Base-by-base conservation (phyloP, 371 early-diverging fungal species). In the Apophysomyces variabilis region DNA sequence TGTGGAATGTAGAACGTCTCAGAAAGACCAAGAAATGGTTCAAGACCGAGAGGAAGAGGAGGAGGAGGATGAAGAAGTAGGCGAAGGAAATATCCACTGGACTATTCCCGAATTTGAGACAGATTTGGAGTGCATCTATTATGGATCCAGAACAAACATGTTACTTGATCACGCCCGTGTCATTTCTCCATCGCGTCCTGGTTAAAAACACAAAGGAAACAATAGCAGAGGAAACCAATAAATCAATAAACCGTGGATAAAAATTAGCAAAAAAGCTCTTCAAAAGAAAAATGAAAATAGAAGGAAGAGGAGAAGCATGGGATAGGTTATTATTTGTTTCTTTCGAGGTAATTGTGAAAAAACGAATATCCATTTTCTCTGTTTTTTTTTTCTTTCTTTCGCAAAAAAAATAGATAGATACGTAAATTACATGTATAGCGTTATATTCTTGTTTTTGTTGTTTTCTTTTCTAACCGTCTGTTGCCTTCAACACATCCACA, bases 131-230 rank as follows among this genome's bases (percentile, higher is more conserved):
- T 78, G 84, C 58, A 81, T 92, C 56, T 90, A 86, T 60, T 86
- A 83, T 61, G 85, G 88, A 46, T 80, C 88, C 11, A 80, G 87
- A 14, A 83, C 87, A 45, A 85, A 85, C 56, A 63, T 91, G 62
- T 71, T 90, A 56, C 73, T 92, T 62, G 92, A 92, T 69, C 90
- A 89, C 75, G 80, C 85, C 4, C 77, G 92, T 13, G 88, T 88
- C 9, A 78, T 84, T n/a, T 86, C 92, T 4, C 90, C 92, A 1
- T 79, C 87, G 0, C 77, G 89, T 57, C 79, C 80, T 38, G 84
- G 84, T 16, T 84, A 77, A 66, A 65, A 38, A 39, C 7, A 60
- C 16, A 41, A 37, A 39, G 21, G 8, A 14, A 18, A 6, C 9
- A 21, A 21, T 9, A 9, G 9, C 54, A 21, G 16, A 50, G n/a